Conservation (phyloP, 495 filamentous ascomycete species). For the Annulohypoxylon bovei region DNA sequence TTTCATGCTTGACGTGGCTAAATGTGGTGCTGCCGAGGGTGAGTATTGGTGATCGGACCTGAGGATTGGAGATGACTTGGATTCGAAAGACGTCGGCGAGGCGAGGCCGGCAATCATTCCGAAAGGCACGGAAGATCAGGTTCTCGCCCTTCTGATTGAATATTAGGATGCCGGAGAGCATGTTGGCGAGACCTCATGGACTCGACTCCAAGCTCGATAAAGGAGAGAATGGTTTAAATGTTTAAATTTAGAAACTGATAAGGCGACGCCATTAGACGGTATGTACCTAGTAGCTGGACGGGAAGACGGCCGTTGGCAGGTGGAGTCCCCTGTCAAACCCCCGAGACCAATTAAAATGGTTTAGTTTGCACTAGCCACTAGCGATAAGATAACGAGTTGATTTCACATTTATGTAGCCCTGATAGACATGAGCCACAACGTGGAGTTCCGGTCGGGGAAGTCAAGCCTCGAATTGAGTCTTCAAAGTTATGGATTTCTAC, state of each 20-base stretch:
- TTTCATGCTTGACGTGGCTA: slow-evolving; percentile 99
- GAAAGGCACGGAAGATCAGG: slow-evolving; percentile 98
- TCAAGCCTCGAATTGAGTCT: neutral
- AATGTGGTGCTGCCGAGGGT: slow-evolving; percentile 98
- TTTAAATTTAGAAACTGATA: slow-evolving; percentile 5
- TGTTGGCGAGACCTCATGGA: slow-evolving; percentile 56
- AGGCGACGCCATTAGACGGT: slow-evolving; percentile 1
- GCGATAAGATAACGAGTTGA: slow-evolving; percentile 3
- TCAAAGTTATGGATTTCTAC: too few relatives aligned
- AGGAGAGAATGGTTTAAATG: neutral
- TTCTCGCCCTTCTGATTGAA: slow-evolving; percentile 99
- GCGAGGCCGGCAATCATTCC: slow-evolving; percentile 94
- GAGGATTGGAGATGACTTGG: slow-evolving; percentile 98
- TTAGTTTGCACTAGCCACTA: neutral
- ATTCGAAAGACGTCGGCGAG: slow-evolving; percentile 99
- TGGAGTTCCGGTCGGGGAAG: neutral
- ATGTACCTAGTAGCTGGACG: neutral
- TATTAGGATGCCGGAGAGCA: slow-evolving; percentile 95
- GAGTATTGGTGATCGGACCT: slow-evolving; percentile 96
- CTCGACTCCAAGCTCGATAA: slow-evolving; percentile 19
- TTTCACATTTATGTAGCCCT: neutral
- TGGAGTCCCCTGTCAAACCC: neutral
- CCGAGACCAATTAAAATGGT: slow-evolving; percentile 8
- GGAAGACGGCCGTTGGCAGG: slow-evolving; percentile 5
- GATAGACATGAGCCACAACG: neutral